Conservation (phyloP, 1,139 yeast genomes). For the Candida tetrigidarum region DNA sequence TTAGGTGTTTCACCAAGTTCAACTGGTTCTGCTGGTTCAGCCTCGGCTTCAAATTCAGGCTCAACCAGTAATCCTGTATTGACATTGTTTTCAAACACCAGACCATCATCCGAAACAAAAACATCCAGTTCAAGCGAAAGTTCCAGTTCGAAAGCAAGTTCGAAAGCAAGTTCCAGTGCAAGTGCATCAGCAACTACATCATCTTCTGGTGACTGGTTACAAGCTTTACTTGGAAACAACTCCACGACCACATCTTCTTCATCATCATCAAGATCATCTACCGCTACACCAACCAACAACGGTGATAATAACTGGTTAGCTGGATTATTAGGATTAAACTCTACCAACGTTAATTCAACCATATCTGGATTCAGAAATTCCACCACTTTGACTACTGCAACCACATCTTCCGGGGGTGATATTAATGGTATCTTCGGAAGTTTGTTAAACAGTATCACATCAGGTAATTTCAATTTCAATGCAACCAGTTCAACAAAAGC, state of each 20-base stretch:
- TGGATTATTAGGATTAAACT: neutral
- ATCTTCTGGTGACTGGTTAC: neutral
- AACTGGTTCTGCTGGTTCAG: neutral
- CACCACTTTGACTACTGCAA: neutral
- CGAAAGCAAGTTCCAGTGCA: neutral
- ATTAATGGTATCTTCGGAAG: neutral
- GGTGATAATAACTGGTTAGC: neutral
- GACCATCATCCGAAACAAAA: neutral
- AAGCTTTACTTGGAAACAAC: neutral
- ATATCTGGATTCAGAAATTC: neutral
- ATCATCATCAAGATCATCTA: neutral
- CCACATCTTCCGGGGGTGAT: neutral
- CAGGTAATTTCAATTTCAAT: too few relatives aligned
- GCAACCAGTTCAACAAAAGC: neutral
- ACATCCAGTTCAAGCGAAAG: neutral
- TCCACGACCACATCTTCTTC: neutral
- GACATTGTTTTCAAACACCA: conserved; percentile 1
- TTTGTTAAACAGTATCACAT: neutral
- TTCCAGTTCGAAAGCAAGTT: neutral
- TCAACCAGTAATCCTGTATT: neutral
- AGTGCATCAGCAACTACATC: neutral
- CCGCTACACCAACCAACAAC: neutral
- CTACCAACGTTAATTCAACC: neutral
- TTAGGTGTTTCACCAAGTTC: neutral
- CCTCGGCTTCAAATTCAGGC: neutral